Percentiles rank a stretch among this genome's conserved stretches.
Evolutionary conservation across 75 land plant genomes (phyloP).

Genomic region (Cupressus sempervirens): DNA sequence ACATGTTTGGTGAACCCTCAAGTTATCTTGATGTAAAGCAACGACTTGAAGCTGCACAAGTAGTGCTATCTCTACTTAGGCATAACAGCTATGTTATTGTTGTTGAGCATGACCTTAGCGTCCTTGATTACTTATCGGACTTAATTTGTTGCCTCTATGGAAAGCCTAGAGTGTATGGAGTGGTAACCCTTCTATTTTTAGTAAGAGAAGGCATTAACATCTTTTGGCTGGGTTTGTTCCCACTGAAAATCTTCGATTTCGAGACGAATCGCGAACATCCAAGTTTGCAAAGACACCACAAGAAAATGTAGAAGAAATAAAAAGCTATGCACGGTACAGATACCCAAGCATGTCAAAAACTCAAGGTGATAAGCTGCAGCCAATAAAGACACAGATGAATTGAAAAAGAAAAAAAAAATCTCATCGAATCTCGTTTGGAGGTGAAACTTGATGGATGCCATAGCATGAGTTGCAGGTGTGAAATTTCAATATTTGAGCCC

Average conservation of each 20-base stretch:
- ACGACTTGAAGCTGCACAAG: conserved; percentile 96
- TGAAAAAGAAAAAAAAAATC: too few relatives aligned
- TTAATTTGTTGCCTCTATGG: conserved; percentile 99
- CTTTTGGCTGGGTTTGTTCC: conserved; percentile 96
- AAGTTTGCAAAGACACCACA: conserved; percentile 91
- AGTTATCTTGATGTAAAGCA: conserved; percentile 99
- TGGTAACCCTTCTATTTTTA: conserved; percentile 95
- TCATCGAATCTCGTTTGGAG: too few relatives aligned
- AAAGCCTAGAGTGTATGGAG: conserved; percentile 97
- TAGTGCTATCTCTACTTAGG: conserved; percentile 80
- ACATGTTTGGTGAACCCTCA: conserved; percentile 99
- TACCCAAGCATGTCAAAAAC: conserved; percentile 92
- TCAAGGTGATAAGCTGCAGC: conserved; percentile 87
- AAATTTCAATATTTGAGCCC: too few relatives aligned
- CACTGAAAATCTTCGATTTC: conserved; percentile 93
- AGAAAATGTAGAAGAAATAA: too few relatives aligned
- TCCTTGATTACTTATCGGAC: conserved; percentile 96
- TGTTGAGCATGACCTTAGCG: too few relatives aligned
- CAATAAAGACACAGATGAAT: too few relatives aligned
- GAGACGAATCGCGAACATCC: conserved; percentile 93
- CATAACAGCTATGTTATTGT: conserved; percentile 95
- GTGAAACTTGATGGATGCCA: too few relatives aligned
- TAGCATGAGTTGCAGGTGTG: too few relatives aligned
- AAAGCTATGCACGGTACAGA: conserved; percentile 91
- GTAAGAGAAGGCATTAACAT: conserved; percentile 99